phyloP scores from a whole-genome alignment of 768 basidiomycete genomes.

The Auricularia sp. region DNA sequence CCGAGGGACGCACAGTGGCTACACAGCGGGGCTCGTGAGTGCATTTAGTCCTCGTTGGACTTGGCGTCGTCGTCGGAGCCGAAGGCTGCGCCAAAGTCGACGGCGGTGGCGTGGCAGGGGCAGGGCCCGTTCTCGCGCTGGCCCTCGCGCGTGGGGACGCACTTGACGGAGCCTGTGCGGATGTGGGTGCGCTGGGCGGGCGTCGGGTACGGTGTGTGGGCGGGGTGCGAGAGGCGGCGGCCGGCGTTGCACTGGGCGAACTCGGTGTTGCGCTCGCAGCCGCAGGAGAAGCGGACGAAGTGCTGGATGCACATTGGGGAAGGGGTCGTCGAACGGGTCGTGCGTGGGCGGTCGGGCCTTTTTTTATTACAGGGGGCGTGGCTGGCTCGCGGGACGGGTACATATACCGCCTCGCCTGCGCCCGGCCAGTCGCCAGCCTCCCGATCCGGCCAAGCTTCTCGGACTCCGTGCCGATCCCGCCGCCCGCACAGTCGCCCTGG shows the following conservation, averaged over 20 bases:
- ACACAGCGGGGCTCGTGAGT: not conserved
- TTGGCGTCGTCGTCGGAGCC: not conserved
- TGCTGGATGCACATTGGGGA: slow-evolving; percentile 1
- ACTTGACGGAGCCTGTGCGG: not conserved
- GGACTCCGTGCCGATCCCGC: too few species aligned
- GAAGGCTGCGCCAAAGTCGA: not conserved
- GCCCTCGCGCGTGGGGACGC: not conserved
- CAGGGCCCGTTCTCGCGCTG: not conserved
- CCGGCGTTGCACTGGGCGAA: not conserved
- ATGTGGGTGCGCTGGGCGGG: not conserved
- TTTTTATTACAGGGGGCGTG: too few species aligned
- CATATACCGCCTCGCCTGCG: too few species aligned
- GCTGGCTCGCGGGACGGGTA: not conserved
- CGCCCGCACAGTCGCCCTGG: too few species aligned
- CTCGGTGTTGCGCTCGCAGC: slow-evolving; percentile 1
- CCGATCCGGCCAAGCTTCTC: too few species aligned
- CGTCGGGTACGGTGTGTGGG: not conserved
- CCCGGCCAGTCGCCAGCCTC: too few species aligned
- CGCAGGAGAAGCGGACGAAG: not conserved
- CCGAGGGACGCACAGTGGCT: not conserved
- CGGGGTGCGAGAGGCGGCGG: not conserved
- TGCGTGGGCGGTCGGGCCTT: not conserved
- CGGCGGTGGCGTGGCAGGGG: not conserved
- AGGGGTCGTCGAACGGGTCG: too few species aligned
- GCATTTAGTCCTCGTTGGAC: not conserved